Base-by-base conservation (phyloP, 495 filamentous ascomycete genomes). In the Aspergillus baeticus region DNA sequence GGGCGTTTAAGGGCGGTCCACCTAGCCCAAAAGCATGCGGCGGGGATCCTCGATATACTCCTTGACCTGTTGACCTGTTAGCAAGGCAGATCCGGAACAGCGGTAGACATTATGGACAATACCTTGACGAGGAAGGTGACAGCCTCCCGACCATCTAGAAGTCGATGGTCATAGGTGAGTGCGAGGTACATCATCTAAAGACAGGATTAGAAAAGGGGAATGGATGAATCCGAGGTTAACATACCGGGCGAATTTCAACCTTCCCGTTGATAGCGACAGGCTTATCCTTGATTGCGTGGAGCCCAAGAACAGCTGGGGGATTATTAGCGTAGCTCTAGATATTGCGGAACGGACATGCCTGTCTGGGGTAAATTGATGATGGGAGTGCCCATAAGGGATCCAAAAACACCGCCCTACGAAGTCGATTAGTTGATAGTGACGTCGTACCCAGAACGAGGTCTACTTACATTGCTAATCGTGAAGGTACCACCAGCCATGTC, bases 401-500 rank as follows among this genome's bases (percentile, higher is more conserved):
- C 87, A 63, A 88, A 88, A 45, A 88, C 85, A 61, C 85, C 85
- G 57, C 85, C 85, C 81, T 84, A 51, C 1, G 50, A 34, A 14
- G 17, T 15, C 38, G 42, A 50, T 77, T 58, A 77, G 67, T 29
- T 29, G 3, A 3, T 8, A 29, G 36, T 26, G 18, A 11, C 20
- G 39, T 4, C 18, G 6, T 29, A 11, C 10, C 17, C 23, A 42
- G 17, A 10, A 13, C 10, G 10, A 29, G 10, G n/a, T 20, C 20
- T 45, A 65, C 78, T 69, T 54, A 84, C 91, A 72, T 98, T 98
- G 82, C 90, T 96, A 76, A 98, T 98, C 43, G 94, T 98, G 76
- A 98, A 98, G 22, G 95, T 96, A 58, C 94, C 94, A 53, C 94
- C 94, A 51, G 95, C 94, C 95, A 98, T 98, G 69, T 98, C 94